phyloP scores from a whole-genome alignment of 306 rosid genomes.

The Medicago ruthenica region DNA sequence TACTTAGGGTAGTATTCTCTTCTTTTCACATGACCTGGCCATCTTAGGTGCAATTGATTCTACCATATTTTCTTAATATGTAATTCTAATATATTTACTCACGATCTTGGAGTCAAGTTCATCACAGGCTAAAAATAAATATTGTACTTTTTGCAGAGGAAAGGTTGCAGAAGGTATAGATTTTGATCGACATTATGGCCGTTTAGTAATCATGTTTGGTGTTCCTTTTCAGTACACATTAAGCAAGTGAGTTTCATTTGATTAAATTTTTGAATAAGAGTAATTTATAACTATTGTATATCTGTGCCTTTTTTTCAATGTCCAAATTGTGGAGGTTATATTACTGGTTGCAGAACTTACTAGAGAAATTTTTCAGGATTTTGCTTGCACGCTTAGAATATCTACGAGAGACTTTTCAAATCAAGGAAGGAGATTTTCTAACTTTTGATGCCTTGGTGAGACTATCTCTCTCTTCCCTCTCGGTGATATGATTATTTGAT shows the following conservation, averaged over 20 bases:
- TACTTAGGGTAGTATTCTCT: background rate
- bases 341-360: slow-evolving; percentile 20
- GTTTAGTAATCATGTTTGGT: slow-evolving; percentile 90
- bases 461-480: slow-evolving; percentile 4
- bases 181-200: slow-evolving; percentile 92
- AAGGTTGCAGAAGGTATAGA: slow-evolving; percentile 95
- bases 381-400: slow-evolving; percentile 87
- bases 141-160: slow-evolving; percentile 60
- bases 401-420: slow-evolving; percentile 85
- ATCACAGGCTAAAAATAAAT: slow-evolving; percentile 15
- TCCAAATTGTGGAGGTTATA: slow-evolving; percentile 26
- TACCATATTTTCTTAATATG: background rate
- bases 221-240: slow-evolving; percentile 93
- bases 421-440: slow-evolving; percentile 94
- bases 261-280: slow-evolving; percentile 20
- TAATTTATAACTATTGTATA: slow-evolving; percentile 22
- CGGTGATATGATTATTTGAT: slow-evolving; percentile 5
- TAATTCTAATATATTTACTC: background rate
- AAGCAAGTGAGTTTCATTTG: slow-evolving; percentile 75
- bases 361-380: slow-evolving; percentile 62
- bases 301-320: background rate
- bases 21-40: background rate
- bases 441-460: slow-evolving; percentile 94
- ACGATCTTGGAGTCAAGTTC: slow-evolving; percentile 5
- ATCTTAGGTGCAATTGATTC: background rate